Percentiles rank a stretch among this genome's conserved stretches.
These are phyloP conservation scores for Metschnikowia cerradonensis DNA, from an alignment of 805 yeast species.

Conservation along the genomic window DNA sequence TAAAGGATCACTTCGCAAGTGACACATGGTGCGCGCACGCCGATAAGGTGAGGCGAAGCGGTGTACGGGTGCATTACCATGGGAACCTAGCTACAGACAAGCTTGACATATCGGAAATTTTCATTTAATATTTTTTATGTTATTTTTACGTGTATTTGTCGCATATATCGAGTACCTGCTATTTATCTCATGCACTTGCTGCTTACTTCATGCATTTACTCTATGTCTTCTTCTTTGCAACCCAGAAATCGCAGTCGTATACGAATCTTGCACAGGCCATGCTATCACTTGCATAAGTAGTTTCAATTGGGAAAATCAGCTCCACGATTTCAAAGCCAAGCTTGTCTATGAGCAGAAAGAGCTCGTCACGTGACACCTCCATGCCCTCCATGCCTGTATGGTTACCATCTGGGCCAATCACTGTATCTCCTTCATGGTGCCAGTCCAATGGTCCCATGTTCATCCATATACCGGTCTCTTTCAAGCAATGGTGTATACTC, in stretches of 20 bases:
- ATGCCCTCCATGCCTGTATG: slow-evolving; percentile 41
- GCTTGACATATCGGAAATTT: too few species aligned
- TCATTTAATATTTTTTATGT: too few species aligned
- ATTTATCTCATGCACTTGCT: too few species aligned
- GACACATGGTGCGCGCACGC: slow-evolving; percentile 5
- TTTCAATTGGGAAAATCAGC: slow-evolving; percentile 40
- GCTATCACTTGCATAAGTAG: slow-evolving; percentile 52
- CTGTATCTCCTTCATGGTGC: slow-evolving; percentile 54
- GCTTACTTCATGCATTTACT: too few species aligned
- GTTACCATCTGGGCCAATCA: slow-evolving; percentile 18
- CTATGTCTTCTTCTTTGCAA: slow-evolving; percentile 19
- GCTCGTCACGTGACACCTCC: slow-evolving; percentile 56
- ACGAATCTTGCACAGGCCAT: slow-evolving; percentile 49
- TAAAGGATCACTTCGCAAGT: slow-evolving; percentile 1
- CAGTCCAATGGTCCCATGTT: slow-evolving; percentile 68
- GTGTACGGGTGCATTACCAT: not conserved
- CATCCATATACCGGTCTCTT: slow-evolving; percentile 50
- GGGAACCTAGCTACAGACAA: not conserved
- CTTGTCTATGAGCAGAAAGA: slow-evolving; percentile 40
- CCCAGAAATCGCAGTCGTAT: slow-evolving; percentile 69
- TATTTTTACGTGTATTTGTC: too few species aligned
- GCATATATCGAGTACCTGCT: too few species aligned
- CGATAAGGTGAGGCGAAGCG: slow-evolving; percentile 4
- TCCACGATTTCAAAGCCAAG: slow-evolving; percentile 51
- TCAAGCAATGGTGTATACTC: slow-evolving; percentile 44